phyloP scores from a whole-genome alignment of 108 stramenopile species.

The Skeletonema marinoi region DNA sequence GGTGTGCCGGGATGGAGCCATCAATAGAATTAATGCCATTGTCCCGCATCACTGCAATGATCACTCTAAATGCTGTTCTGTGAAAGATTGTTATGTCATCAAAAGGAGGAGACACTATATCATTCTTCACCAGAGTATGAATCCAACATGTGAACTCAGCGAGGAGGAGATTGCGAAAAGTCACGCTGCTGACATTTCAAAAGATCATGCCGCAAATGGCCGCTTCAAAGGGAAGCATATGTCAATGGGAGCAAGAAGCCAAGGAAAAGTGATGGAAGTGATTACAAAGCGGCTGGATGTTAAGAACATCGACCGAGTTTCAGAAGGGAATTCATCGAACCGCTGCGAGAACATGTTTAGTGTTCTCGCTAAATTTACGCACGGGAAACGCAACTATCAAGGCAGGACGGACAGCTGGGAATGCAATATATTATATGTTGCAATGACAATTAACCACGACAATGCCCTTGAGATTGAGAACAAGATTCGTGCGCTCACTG shows the following conservation, averaged over 20 bases:
- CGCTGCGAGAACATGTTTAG: constrained; percentile 10
- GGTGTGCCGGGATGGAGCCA: not conserved
- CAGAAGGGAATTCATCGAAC: not conserved
- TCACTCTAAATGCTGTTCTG: not conserved
- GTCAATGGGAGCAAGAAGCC: not conserved
- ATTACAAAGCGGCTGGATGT: not conserved
- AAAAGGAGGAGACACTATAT: not conserved
- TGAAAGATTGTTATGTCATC: not conserved
- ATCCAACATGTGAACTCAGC: no score
- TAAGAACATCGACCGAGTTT: not conserved
- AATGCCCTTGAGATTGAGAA: not conserved
- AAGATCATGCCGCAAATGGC: not conserved
- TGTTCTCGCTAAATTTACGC: not conserved
- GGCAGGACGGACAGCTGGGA: not conserved
- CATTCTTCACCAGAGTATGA: no score
- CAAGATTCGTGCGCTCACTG: not conserved
- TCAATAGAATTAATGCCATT: not conserved
- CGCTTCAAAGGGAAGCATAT: not conserved
- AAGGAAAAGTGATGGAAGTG: not conserved
- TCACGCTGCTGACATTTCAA: not conserved
- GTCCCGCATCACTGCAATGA: constrained; percentile 2
- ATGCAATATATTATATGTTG: not conserved
- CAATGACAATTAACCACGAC: not conserved
- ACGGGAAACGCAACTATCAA: not conserved
- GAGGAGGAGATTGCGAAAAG: not conserved